These are phyloP conservation scores for Aschersonia sp. DNA, from an alignment of 2,329 filamentous ascomycete species.

Conservation along the genomic window DNA sequence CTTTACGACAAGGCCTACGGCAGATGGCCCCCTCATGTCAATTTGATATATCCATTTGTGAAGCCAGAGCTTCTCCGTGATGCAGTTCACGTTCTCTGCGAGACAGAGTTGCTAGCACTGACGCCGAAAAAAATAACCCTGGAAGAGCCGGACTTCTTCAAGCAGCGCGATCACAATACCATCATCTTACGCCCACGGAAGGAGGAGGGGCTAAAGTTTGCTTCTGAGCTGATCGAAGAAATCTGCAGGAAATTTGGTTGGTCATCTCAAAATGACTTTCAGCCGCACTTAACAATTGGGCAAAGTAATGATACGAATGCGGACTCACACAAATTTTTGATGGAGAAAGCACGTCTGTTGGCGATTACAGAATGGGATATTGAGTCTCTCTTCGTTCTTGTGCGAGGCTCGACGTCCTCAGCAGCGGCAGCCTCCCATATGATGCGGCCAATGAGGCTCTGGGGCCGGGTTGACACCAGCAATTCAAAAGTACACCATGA, in stretches of 20 bases:
- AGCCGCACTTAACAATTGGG: slow-evolving; percentile 42
- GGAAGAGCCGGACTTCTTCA: slow-evolving; percentile 29
- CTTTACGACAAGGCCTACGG: slow-evolving; percentile 46
- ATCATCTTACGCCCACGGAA: slow-evolving; percentile 23
- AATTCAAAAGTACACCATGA: slow-evolving; percentile 4
- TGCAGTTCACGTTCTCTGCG: slow-evolving; percentile 20
- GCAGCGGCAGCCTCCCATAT: slow-evolving; percentile 1
- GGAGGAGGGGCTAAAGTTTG: background rate
- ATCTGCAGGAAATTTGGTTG: slow-evolving; percentile 23
- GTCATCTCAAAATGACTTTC: slow-evolving; percentile 13
- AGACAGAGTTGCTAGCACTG: slow-evolving; percentile 4
- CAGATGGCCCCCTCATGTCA: slow-evolving; percentile 53
- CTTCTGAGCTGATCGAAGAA: slow-evolving; percentile 18
- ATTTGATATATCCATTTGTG: slow-evolving; percentile 53
- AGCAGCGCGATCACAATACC: slow-evolving; percentile 33
- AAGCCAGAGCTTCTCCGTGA: slow-evolving; percentile 25
- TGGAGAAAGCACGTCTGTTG: slow-evolving; percentile 35
- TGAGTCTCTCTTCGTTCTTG: slow-evolving; percentile 33
- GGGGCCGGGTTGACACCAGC: slow-evolving; percentile 31
- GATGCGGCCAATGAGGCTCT: slow-evolving; percentile 37
- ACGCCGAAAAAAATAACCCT: slow-evolving; percentile 17
- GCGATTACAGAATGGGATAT: slow-evolving; percentile 32
- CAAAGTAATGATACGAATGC: slow-evolving; percentile 34
- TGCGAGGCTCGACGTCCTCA: slow-evolving; percentile 26
- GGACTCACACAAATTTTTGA: slow-evolving; percentile 31